A percentile compares a stretch with the other conserved stretches of the same genome.
Evolutionary conservation across 1,139 yeast species (phyloP).

Genomic region (Blastobotrys aristatus): DNA sequence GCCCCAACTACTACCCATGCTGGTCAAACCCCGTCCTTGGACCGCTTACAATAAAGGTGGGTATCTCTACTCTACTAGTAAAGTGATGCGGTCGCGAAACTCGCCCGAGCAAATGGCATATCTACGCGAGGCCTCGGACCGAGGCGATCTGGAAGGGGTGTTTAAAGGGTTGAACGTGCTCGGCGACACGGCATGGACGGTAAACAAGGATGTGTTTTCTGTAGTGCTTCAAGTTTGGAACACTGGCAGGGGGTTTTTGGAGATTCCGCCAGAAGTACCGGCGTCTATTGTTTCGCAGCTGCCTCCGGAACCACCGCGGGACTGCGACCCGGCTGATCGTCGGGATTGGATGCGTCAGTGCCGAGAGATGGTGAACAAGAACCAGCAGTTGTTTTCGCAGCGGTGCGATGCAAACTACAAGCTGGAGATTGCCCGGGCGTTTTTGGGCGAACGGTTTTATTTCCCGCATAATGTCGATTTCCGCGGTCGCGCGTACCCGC

Average conservation of each 20-base stretch:
- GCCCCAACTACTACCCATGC: constrained; percentile 92
- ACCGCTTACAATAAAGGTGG: constrained; percentile 78
- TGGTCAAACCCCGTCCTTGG: constrained; percentile 88
- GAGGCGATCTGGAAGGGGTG: constrained; percentile 58
- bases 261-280: constrained; percentile 58
- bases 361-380: constrained; percentile 53
- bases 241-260: constrained; percentile 69
- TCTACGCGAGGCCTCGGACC: constrained; percentile 73
- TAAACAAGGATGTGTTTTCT: constrained; percentile 65
- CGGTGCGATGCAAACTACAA: constrained; percentile 93
- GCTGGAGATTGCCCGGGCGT: constrained; percentile 91
- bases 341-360: constrained; percentile 64
- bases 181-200: constrained; percentile 91
- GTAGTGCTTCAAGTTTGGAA: constrained; percentile 82
- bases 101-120: constrained; percentile 90
- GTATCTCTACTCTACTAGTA: constrained; percentile 57
- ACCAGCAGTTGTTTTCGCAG: constrained; percentile 68
- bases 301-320: constrained; percentile 61
- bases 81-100: constrained; percentile 71
- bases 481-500: constrained; percentile 94
- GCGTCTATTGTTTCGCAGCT: constrained; percentile 48
- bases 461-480: constrained; percentile 94
- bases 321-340: constrained; percentile 61
- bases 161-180: constrained; percentile 82
- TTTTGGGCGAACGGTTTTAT: constrained; percentile 68